Evolutionary conservation across 2,329 filamentous ascomycete genomes (phyloP).

Genomic region (Teratosphaeriaceae sp.): DNA sequence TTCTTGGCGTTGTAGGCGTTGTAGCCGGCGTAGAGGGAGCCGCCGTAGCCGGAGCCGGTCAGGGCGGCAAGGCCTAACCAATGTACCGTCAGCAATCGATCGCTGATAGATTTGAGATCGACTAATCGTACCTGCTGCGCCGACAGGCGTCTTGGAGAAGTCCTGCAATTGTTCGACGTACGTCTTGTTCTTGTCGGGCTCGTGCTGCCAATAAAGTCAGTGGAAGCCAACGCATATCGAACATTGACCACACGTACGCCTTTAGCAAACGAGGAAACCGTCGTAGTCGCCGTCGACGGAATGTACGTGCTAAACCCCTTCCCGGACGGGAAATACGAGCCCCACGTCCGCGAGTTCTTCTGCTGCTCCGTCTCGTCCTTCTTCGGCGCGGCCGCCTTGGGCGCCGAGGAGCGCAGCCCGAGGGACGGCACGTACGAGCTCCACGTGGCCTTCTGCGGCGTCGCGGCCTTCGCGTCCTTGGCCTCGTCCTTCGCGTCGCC

Average conservation of each 20-base stretch:
- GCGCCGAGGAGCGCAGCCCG: constrained; percentile 13
- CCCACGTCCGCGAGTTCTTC: constrained; percentile 37
- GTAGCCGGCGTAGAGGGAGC: constrained; percentile 43
- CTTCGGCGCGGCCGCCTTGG: constrained; percentile 16
- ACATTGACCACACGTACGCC: constrained; percentile 21
- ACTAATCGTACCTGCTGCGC: constrained; percentile 34
- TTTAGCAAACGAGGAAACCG: constrained; percentile 39
- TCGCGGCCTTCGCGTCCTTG: constrained; percentile 12
- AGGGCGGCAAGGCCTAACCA: constrained; percentile 32
- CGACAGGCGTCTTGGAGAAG: constrained; percentile 46
- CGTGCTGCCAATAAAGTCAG: constrained; percentile 23
- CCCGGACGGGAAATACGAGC: constrained; percentile 41
- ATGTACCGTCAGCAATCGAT: constrained; percentile 19
- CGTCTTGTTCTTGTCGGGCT: constrained; percentile 42
- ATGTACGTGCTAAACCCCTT: constrained; percentile 44
- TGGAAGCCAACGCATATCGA: background rate
- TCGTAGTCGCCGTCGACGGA: constrained; percentile 34
- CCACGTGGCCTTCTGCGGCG: constrained; percentile 25
- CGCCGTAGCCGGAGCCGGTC: constrained; percentile 42
- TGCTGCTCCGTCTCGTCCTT: constrained; percentile 26
- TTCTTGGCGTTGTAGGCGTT: constrained; percentile 37
- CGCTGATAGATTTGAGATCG: constrained; percentile 5
- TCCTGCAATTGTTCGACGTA: constrained; percentile 45
- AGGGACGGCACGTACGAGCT: constrained; percentile 26
- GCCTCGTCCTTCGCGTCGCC: constrained; percentile 10